Evolutionary conservation across 176 grass and related monocot species (phyloP), one percentile per base, ranked within the genome.

Genomic region (Cenchrus purpureus): DNA sequence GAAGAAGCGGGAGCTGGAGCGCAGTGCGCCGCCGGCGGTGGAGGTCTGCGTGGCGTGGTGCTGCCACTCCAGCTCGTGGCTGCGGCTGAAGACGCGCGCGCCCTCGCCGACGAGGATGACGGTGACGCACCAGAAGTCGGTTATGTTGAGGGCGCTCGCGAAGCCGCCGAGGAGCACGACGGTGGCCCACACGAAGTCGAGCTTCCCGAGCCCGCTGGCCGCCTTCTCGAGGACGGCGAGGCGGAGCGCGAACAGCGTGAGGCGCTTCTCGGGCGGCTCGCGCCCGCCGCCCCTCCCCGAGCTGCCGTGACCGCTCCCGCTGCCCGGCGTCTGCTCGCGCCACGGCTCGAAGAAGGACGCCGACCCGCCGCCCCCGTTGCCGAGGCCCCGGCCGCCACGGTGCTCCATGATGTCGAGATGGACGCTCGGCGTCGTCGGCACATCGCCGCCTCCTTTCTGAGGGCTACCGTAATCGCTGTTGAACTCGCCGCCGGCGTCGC

Each of bases 31-130:
- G 22, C 83, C 86, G 0, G 74, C 77, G 6, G 85, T 74, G 77
- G 85, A 87, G 77, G 85, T 87, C 37, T 61, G 55, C 2, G 95
- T 94, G 60, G 90, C 85, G 71, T 91, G 90, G 76, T 92, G 95
- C 86, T 94, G 92, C 92, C 92, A 97, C 85, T 97, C 92, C 6
- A 97, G 92, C 84, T 97, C 92, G n/a, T 97, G 92, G 90, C 92
- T 94, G 71, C 95, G 90, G 86, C 86, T 88, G 61, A 97, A 92
- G 49, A 97, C 94, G 40, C 92, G 79, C 1, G 90, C 80, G 13
- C 90, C 92, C 71, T 94, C 95, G 76, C 74, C 74, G 20, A 97
- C 69, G 57, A 97, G 90, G 65, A 97, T 91, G 9, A 92, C 22
- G 12, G 92, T 92, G 16, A 97, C 88, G 73, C 78, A 92, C 90